A percentile compares a stretch with the other conserved stretches of the same genome.
Conservation (phyloP, 2,329 filamentous ascomycete genomes). For the Diatrype stigma region DNA sequence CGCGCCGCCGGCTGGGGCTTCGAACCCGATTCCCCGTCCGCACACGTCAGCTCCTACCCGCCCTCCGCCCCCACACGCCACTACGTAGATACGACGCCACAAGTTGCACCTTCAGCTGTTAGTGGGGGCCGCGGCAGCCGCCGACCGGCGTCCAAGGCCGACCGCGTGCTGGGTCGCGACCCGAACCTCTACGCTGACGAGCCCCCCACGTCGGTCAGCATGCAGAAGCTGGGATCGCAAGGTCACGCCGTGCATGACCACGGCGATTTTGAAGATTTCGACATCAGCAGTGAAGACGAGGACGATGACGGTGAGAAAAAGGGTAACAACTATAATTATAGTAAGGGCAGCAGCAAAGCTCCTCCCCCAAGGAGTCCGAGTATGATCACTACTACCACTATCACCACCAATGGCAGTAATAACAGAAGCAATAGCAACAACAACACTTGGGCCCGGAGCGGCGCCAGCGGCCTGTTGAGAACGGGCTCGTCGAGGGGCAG, state of each 20-base stretch:
- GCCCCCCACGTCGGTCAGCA: constrained; percentile 36
- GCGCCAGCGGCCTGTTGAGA: constrained; percentile 28
- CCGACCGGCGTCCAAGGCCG: constrained; percentile 50
- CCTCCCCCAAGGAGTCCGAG: too few species aligned
- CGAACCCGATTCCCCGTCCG: constrained; percentile 24
- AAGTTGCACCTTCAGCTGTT: constrained; percentile 8
- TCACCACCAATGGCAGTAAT: constrained; percentile 13
- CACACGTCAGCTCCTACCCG: constrained; percentile 10
- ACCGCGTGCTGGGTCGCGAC: constrained; percentile 54
- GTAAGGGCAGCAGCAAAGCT: too few species aligned
- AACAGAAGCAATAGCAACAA: constrained; percentile 28
- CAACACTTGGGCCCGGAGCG: constrained; percentile 35
- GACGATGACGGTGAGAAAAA: constrained; percentile 26
- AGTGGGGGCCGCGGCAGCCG: constrained; percentile 21
- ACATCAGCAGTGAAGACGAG: constrained; percentile 27
- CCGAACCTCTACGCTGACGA: constrained; percentile 51
- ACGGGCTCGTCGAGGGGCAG: constrained; percentile 15
- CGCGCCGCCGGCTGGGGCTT: constrained; percentile 63
- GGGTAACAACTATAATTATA: too few species aligned
- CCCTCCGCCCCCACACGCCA: constrained; percentile 29
- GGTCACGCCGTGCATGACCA: constrained; percentile 31
- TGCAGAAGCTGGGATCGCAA: constrained; percentile 43
- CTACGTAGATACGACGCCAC: constrained; percentile 22
- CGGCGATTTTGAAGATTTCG: constrained; percentile 34
- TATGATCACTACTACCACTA: too few species aligned